phyloP scores from a whole-genome alignment of 306 rosid genomes.

The Quercus berberidifolia region DNA sequence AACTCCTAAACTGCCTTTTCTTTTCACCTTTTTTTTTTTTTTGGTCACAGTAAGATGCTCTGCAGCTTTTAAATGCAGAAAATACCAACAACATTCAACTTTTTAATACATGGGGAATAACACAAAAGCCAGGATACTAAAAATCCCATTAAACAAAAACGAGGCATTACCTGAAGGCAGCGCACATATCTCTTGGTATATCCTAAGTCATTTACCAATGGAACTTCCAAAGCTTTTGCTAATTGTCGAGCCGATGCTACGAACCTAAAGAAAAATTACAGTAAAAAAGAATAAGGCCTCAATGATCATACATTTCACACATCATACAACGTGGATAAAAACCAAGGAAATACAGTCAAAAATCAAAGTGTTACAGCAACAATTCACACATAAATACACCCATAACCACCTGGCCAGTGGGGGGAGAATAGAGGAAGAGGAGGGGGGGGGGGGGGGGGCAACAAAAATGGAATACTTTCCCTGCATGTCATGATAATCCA shows the following conservation, averaged over 20 bases:
- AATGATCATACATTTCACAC: background rate
- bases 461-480: too few relatives aligned
- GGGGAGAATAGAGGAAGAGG: too few relatives aligned
- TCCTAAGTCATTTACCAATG: conserved; percentile 98
- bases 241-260: conserved; percentile 90
- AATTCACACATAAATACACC: background rate
- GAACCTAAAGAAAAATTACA: conserved; percentile 53
- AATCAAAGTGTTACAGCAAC: background rate
- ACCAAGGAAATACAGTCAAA: background rate
- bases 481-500: too few relatives aligned
- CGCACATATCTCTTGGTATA: conserved; percentile 98
- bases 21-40: background rate
- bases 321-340: background rate
- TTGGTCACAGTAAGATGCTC: background rate
- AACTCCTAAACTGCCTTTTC: background rate
- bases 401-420: background rate
- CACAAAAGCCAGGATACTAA: too few relatives aligned
- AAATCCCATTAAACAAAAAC: background rate
- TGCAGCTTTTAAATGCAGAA: background rate
- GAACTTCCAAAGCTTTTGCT: conserved; percentile 98
- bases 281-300: background rate
- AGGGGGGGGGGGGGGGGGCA: too few relatives aligned
- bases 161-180: conserved; percentile 82
- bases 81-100: background rate
- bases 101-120: background rate